Conservation (phyloP, 164 flowering plant genomes). For the Umbellularia californica region DNA sequence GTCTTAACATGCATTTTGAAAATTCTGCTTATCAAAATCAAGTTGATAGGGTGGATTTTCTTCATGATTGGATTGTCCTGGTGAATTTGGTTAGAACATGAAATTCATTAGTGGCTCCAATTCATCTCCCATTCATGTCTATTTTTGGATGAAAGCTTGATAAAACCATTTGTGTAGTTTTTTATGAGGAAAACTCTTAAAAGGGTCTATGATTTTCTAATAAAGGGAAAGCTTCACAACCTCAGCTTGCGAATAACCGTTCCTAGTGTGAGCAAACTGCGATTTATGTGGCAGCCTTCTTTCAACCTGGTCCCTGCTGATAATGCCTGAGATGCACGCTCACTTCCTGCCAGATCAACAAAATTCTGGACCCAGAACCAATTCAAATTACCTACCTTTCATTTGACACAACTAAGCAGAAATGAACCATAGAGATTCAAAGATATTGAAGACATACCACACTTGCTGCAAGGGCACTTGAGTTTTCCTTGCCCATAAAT, state of each 20-base stretch:
- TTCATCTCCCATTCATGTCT: too few relatives aligned
- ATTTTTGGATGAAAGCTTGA: too few relatives aligned
- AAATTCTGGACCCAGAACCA: conserved; percentile 51
- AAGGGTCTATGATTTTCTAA: conserved; percentile 9
- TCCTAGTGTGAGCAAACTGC: conserved; percentile 88
- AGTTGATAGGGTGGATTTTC: too few relatives aligned
- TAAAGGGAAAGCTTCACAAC: conserved; percentile 33
- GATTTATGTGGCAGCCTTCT: conserved; percentile 97
- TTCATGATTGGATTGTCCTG: too few relatives aligned
- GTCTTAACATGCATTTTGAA: too few relatives aligned
- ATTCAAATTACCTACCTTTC: background rate
- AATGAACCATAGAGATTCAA: too few relatives aligned
- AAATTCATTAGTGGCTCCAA: too few relatives aligned
- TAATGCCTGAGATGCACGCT: conserved; percentile 88
- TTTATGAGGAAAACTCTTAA: too few relatives aligned
- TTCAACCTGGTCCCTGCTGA: conserved; percentile 83
- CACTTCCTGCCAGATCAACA: conserved; percentile 99
- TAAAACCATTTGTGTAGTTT: too few relatives aligned
- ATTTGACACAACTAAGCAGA: background rate
- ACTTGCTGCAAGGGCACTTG: conserved; percentile 68
- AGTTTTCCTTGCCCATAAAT: conserved; percentile 38
- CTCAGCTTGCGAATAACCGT: conserved; percentile 93
- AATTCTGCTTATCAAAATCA: too few relatives aligned
- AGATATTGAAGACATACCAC: conserved; percentile 55
- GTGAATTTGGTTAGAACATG: too few relatives aligned